Percentiles rank a stretch among this genome's conserved stretches.
phyloP scores from a whole-genome alignment of 192 early-diverging fungal genomes.

The Backusella parvicylindrica region DNA sequence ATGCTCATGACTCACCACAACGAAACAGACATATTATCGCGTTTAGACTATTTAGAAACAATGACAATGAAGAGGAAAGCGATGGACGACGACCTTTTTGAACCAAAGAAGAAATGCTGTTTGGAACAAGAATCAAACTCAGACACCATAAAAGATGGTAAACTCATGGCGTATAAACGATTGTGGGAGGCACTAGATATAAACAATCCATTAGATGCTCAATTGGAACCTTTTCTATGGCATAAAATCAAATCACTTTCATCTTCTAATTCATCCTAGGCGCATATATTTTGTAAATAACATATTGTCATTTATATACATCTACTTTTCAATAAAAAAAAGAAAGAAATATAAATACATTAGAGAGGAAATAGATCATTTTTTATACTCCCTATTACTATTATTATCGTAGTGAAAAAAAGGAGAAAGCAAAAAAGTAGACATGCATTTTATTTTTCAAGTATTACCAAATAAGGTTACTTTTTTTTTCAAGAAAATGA shows the following conservation, averaged over 20 bases:
- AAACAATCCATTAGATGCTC: background rate
- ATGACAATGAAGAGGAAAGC: background rate
- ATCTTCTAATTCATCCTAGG: background rate
- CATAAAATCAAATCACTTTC: background rate
- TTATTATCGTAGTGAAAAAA: too few species aligned
- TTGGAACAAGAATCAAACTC: background rate
- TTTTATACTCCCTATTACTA: too few species aligned
- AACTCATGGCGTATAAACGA: background rate
- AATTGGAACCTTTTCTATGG: slow-evolving; percentile 1
- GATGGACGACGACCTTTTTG: background rate
- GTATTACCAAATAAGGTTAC: too few species aligned
- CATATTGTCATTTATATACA: too few species aligned
- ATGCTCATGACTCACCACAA: background rate
- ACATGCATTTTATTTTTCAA: too few species aligned
- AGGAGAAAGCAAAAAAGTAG: too few species aligned
- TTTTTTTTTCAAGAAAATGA: too few species aligned
- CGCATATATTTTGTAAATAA: background rate
- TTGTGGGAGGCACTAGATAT: background rate
- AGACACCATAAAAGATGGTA: background rate
- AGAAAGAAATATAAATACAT: too few species aligned
- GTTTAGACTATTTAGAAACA: background rate
- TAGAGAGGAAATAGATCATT: too few species aligned
- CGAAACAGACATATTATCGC: background rate
- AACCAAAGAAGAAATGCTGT: background rate
- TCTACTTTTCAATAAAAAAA: too few species aligned